Base-by-base conservation (phyloP, 371 early-diverging fungal genomes). In the Batkoa obscura region DNA sequence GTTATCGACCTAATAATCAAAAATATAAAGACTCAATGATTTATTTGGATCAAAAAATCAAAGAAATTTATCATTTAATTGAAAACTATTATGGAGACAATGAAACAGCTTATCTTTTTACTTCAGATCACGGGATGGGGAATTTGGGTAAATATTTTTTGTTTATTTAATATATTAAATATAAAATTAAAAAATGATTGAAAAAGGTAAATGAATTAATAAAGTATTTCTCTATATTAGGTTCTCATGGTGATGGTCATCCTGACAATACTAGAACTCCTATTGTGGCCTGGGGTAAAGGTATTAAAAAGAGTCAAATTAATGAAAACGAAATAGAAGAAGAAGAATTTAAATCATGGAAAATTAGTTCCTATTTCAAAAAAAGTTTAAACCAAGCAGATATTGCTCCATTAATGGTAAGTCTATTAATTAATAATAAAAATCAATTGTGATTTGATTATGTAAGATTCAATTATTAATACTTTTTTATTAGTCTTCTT, bases 81-180 rank as follows among this genome's bases (percentile, higher is more conserved):
- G 80, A 88, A 8, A 65, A 68, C 1, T 92, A 83, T 64, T 95
- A 85, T 61, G 59, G 84, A 63, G 96, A 93, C 64, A 79, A 75
- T 33, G 66, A 73, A 57, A 95, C 94, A 1, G 80, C 91, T 3
- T 93, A 79, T 62, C 72, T 95, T 1, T 87, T 94, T 59, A 89
- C 93, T 9, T 80, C 94, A 0, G 96, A 95, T 68, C 96, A 95
- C 64, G 96, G 96, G 41, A 95, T 95, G 96, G 79, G 80, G 60
- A 86, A 90, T 60, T 74, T 83, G 55, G 90, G 80, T 70, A 68
- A 57, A 53, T 47, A 36, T 32, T 23, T 23, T 23, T 23, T 23
- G 23, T 23, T 23, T 23, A 23, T 23, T 23, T 23, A 23, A 23
- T 23, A 23, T 23, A 23, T 23, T 23, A 23, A 23, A 23, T 23